Percentiles rank a stretch among this genome's conserved stretches.
These are phyloP conservation scores for Cylindrodendrum hubeiense DNA, from an alignment of 2,329 filamentous ascomycete genomes.

Conservation along the genomic window DNA sequence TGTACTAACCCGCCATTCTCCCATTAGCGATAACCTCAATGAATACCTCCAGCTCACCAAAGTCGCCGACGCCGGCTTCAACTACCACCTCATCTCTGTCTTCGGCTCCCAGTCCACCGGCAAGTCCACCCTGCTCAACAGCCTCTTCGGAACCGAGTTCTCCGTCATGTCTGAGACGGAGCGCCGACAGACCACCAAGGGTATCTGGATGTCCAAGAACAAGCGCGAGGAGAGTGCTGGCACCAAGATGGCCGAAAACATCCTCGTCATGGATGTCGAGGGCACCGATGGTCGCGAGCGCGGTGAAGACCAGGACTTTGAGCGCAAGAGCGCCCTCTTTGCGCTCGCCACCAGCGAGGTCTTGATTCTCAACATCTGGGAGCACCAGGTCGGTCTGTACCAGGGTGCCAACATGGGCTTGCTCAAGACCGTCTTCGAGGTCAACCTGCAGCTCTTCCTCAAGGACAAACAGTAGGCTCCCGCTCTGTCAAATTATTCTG, in stretches of 20 bases:
- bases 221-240: constrained; percentile 71
- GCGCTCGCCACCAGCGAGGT: constrained; percentile 98
- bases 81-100: constrained; percentile 99
- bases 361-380: constrained; percentile 98
- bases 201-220: constrained; percentile 99
- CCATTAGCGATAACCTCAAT: constrained; percentile 77
- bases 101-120: constrained; percentile 99
- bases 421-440: constrained; percentile 98
- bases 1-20: constrained; percentile 20
- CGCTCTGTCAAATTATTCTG: constrained; percentile 3
- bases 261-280: constrained; percentile 99
- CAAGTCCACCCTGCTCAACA: constrained; percentile 96
- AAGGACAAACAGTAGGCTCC: constrained; percentile 87
- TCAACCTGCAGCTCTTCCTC: constrained; percentile 96
- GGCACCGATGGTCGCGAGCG: constrained; percentile 96
- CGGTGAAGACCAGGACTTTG: constrained; percentile 98
- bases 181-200: constrained; percentile 96
- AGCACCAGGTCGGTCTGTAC: constrained; percentile 97
- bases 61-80: constrained; percentile 92
- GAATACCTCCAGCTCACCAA: constrained; percentile 85
- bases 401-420: constrained; percentile 99
- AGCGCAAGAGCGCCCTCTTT: constrained; percentile 97
- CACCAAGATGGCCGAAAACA: constrained; percentile 90
- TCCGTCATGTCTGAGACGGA: constrained; percentile 98
- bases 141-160: constrained; percentile 95